These are phyloP conservation scores for Pulicaria dysenterica DNA, from an alignment of 129 eudicot genomes.

Conservation along the genomic window DNA sequence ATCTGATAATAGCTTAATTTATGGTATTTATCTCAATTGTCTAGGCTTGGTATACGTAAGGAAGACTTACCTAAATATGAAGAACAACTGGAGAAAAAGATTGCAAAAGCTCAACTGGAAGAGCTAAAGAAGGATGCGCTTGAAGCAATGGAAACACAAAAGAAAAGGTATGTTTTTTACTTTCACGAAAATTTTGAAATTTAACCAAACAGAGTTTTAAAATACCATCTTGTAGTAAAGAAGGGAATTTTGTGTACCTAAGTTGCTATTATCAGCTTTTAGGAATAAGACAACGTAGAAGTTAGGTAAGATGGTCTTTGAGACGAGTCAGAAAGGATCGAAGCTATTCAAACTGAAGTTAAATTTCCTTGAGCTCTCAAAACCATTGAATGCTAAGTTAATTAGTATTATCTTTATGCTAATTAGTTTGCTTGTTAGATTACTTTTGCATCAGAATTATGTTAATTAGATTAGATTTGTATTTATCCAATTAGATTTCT, in stretches of 20 bases:
- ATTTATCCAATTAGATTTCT: no score
- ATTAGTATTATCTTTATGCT: no score
- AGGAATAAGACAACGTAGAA: neutral
- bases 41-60: conserved; percentile 73
- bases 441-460: no score
- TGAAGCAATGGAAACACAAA: conserved; percentile 73
- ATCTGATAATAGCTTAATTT: neutral
- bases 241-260: neutral
- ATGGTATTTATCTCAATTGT: conserved; percentile 2
- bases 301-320: neutral
- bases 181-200: neutral
- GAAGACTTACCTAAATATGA: conserved; percentile 84
- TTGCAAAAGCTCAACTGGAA: conserved; percentile 83
- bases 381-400: no score
- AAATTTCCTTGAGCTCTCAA: no score
- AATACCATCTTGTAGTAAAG: neutral
- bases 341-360: neutral
- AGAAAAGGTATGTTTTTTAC: conserved; percentile 53
- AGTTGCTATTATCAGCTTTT: neutral
- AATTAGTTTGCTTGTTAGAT: no score
- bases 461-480: no score
- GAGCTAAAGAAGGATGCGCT: conserved; percentile 75
- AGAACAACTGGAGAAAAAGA: conserved; percentile 73
- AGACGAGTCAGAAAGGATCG: neutral
- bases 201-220: neutral